A percentile compares a stretch with the other conserved stretches of the same genome.
Evolutionary conservation across 73 alveolate genomes (phyloP).

Genomic region (Blepharisma japonicum): DNA sequence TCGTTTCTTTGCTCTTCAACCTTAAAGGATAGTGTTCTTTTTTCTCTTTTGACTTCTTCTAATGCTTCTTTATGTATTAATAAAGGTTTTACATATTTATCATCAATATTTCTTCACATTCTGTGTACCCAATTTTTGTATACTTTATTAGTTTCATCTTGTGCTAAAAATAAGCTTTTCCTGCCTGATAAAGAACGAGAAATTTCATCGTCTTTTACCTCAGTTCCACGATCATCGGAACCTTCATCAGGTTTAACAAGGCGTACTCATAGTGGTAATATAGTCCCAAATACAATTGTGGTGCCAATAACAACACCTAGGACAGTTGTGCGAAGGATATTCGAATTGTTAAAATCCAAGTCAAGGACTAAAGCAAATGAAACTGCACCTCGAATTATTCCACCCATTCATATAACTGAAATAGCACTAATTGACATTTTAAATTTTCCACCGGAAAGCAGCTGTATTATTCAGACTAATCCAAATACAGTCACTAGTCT

Average conservation of each 20-base stretch:
- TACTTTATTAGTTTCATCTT: not conserved
- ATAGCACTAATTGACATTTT: slow-evolving; percentile 69
- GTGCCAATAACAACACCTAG: slow-evolving; percentile 71
- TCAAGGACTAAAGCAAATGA: slow-evolving; percentile 89
- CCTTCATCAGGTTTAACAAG: no score
- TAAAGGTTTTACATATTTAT: not conserved
- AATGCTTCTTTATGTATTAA: slow-evolving; percentile 13
- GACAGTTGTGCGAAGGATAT: slow-evolving; percentile 60
- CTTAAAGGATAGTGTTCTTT: not conserved
- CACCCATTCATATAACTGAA: slow-evolving; percentile 85
- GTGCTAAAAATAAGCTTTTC: not conserved
- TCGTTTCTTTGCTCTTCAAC: not conserved
- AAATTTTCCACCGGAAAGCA: slow-evolving; percentile 52
- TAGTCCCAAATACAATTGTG: slow-evolving; percentile 76
- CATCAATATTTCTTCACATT: slow-evolving; percentile 2
- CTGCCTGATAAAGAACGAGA: not conserved
- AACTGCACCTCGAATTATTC: slow-evolving; percentile 94
- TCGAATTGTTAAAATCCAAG: slow-evolving; percentile 61
- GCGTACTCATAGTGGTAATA: slow-evolving; percentile 62
- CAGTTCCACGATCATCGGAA: slow-evolving; percentile 43
- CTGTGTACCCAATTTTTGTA: not conserved
- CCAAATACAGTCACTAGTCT: slow-evolving; percentile 75
- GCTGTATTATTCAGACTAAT: slow-evolving; percentile 48
- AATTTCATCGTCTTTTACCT: not conserved
- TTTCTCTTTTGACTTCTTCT: slow-evolving; percentile 16